Conservation (phyloP, 2,329 filamentous ascomycete genomes). For the Dactylonectria macrodidyma region DNA sequence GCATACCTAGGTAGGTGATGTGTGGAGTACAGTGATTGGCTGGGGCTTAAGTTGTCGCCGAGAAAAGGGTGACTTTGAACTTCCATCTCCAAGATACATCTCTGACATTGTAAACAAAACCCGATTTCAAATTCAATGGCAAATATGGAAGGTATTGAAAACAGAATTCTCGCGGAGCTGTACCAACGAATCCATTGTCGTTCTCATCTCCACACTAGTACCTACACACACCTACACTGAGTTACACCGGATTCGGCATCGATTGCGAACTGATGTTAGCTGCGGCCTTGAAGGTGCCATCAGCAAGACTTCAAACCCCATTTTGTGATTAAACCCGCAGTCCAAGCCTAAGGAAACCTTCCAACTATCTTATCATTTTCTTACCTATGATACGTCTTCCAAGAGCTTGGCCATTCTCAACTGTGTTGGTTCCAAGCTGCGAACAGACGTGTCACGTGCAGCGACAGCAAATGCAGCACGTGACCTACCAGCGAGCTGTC, state of each 20-base stretch:
- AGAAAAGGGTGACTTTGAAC: no score
- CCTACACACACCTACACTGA: neutral
- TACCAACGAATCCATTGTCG: no score
- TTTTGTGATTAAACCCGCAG: neutral
- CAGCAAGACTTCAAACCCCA: neutral
- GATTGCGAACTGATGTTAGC: neutral
- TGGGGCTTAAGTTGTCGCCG: no score
- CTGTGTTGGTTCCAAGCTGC: neutral
- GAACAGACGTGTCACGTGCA: slow-evolving; percentile 38
- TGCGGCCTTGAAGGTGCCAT: neutral
- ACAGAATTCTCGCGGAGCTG: no score
- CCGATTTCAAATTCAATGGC: no score
- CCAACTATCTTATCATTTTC: neutral
- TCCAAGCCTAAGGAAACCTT: neutral
- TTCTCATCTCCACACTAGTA: neutral
- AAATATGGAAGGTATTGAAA: no score
- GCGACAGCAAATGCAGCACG: slow-evolving; percentile 39
- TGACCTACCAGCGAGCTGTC: slow-evolving; percentile 55
- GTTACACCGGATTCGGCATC: neutral
- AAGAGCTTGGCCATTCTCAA: neutral
- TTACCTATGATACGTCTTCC: neutral
- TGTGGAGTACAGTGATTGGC: no score
- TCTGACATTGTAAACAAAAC: no score
- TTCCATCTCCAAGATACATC: no score
- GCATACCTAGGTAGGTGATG: no score